These are phyloP conservation scores for Haplosporangium gracile DNA, from an alignment of 192 early-diverging fungal species.

Conservation along the genomic window DNA sequence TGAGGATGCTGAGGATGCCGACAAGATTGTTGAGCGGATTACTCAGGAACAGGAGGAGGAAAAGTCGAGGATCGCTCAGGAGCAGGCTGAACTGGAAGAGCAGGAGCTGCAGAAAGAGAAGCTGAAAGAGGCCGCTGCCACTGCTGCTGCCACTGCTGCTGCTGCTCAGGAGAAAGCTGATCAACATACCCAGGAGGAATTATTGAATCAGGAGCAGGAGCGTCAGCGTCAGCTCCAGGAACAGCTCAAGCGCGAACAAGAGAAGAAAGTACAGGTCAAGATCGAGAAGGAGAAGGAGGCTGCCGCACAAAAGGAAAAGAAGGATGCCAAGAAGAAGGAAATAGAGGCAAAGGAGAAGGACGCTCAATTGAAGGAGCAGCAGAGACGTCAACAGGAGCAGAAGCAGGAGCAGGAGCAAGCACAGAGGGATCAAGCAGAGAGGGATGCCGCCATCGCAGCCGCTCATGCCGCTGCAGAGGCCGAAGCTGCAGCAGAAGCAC, in stretches of 20 bases:
- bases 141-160: not conserved
- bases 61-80: conserved; percentile 6
- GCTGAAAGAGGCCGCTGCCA: not conserved
- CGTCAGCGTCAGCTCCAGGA: conserved; percentile 23
- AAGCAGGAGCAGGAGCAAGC: not conserved
- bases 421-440: conserved; percentile 5
- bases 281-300: conserved; percentile 2
- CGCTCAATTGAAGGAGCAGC: conserved; percentile 2
- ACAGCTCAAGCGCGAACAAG: conserved; percentile 15
- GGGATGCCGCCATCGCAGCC: not conserved
- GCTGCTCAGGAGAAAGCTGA: not conserved
- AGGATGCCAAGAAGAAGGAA: conserved; percentile 50
- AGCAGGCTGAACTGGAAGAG: conserved; percentile 11
- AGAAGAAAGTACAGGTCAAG: conserved; percentile 1
- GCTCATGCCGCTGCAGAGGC: conserved; percentile 8
- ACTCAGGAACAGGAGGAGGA: conserved; percentile 30
- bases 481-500: not conserved
- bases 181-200: not conserved
- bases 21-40: conserved; percentile 41
- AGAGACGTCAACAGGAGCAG: not conserved
- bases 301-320: conserved; percentile 35
- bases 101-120: conserved; percentile 14
- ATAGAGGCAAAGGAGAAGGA: conserved; percentile 27
- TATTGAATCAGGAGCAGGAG: conserved; percentile 16
- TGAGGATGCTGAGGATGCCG: conserved; percentile 37